Evolutionary conservation across 2,329 filamentous ascomycete species (phyloP).

Genomic region (Phoma sp.): DNA sequence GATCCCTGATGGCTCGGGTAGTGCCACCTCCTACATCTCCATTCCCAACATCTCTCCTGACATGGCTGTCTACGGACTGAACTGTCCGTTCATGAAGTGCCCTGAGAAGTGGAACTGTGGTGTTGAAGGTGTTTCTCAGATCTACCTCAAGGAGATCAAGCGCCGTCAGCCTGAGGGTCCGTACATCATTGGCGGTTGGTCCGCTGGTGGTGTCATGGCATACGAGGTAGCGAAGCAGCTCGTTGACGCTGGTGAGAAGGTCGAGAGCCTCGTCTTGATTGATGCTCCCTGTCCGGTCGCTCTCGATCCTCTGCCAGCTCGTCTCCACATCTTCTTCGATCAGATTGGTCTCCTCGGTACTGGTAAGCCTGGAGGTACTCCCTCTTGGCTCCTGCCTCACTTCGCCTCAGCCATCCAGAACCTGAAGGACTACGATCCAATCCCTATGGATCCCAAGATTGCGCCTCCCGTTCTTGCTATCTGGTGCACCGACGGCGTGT

Average conservation of each 20-base stretch:
- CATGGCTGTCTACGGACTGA: constrained; percentile 61
- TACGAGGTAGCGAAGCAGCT: constrained; percentile 59
- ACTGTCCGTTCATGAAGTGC: constrained; percentile 74
- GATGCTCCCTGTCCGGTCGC: constrained; percentile 61
- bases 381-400: constrained; percentile 75
- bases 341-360: constrained; percentile 74
- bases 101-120: constrained; percentile 70
- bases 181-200: constrained; percentile 62
- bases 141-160: constrained; percentile 73
- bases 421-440: constrained; percentile 71
- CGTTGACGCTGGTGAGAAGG: constrained; percentile 55
- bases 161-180: constrained; percentile 70
- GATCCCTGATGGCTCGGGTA: constrained; percentile 60
- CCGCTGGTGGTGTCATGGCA: constrained; percentile 61
- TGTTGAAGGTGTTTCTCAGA: constrained; percentile 67
- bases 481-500: constrained; percentile 77
- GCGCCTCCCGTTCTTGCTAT: constrained; percentile 69
- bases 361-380: constrained; percentile 63
- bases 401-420: constrained; percentile 72
- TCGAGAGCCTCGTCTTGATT: constrained; percentile 59
- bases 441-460: constrained; percentile 64
- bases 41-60: constrained; percentile 62
- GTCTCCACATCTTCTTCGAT: constrained; percentile 75
- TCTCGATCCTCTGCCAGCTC: constrained; percentile 57
- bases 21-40: constrained; percentile 71